Evolutionary conservation across 2,329 filamentous ascomycete genomes (phyloP).

Genomic region (Aspergillus aculeatus): DNA sequence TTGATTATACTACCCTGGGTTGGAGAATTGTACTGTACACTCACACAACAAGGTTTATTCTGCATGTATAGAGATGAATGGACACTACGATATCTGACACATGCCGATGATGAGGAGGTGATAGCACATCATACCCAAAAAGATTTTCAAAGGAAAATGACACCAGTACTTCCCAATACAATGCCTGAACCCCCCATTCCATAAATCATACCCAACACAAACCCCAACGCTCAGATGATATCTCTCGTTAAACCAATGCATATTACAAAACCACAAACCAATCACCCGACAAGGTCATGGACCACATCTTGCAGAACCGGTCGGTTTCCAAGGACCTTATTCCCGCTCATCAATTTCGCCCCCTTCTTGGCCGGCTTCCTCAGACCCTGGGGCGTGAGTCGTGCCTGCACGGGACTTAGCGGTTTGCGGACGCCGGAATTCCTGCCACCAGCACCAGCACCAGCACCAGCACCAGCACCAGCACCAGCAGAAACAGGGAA

Average conservation of each 20-base stretch:
- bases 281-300: conserved; percentile 57
- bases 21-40: no score
- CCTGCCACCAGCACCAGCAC: conserved; percentile 25
- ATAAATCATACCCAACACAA: conserved; percentile 8
- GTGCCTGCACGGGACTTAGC: conserved; percentile 34
- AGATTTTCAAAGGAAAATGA: neutral
- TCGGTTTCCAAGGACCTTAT: conserved; percentile 62
- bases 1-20: neutral
- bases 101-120: no score
- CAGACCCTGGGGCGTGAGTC: conserved; percentile 33
- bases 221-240: conserved; percentile 2
- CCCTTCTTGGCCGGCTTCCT: conserved; percentile 60
- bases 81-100: no score
- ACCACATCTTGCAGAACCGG: conserved; percentile 73
- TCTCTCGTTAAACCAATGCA: neutral
- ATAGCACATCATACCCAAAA: neutral
- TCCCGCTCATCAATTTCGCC: conserved; percentile 51
- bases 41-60: no score
- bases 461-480: conserved; percentile 26
- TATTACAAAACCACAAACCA: conserved; percentile 7
- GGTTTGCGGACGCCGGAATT: conserved; percentile 25
- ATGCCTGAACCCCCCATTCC: neutral
- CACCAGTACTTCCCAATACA: neutral
- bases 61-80: no score
- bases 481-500: conserved; percentile 23